Evolutionary conservation across 176 grass and related monocot genomes (phyloP).

Genomic region (Pontederia crassipes): DNA sequence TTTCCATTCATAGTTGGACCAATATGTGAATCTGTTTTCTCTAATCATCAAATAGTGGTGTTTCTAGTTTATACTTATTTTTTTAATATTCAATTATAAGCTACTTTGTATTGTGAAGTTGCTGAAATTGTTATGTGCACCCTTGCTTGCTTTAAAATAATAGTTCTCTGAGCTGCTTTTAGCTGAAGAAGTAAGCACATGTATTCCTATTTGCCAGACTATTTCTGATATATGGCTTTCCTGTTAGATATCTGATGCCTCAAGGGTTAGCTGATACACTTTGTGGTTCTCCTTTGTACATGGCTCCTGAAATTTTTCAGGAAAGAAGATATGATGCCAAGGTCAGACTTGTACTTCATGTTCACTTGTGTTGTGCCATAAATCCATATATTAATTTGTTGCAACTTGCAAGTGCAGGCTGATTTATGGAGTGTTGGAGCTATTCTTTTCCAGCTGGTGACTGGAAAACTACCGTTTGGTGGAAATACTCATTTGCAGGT

Average conservation of each 20-base stretch:
- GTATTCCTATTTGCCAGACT: slow-evolving; percentile 6
- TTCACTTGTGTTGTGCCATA: not conserved
- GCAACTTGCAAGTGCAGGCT: slow-evolving; percentile 30
- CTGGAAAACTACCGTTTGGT: slow-evolving; percentile 37
- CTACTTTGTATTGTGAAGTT: too few relatives aligned
- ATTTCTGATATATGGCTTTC: slow-evolving; percentile 3
- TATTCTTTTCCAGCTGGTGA: slow-evolving; percentile 71
- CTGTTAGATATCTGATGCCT: slow-evolving; percentile 36
- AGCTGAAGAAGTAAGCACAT: too few relatives aligned
- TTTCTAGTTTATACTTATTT: too few relatives aligned
- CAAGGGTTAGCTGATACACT: slow-evolving; percentile 63
- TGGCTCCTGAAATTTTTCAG: slow-evolving; percentile 67
- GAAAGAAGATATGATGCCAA: slow-evolving; percentile 57
- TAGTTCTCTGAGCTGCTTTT: too few relatives aligned
- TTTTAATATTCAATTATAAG: too few relatives aligned
- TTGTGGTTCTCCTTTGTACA: slow-evolving; percentile 64
- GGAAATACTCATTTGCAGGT: slow-evolving; percentile 40
- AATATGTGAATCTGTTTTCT: too few relatives aligned
- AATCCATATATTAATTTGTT: not conserved
- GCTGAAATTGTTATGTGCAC: too few relatives aligned
- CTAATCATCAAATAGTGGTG: too few relatives aligned
- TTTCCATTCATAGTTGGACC: too few relatives aligned
- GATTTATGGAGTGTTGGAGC: slow-evolving; percentile 72
- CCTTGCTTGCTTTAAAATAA: too few relatives aligned
- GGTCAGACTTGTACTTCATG: slow-evolving; percentile 24